phyloP scores from a whole-genome alignment of 352 stramenopile genomes.

The Pythium dissimile region DNA sequence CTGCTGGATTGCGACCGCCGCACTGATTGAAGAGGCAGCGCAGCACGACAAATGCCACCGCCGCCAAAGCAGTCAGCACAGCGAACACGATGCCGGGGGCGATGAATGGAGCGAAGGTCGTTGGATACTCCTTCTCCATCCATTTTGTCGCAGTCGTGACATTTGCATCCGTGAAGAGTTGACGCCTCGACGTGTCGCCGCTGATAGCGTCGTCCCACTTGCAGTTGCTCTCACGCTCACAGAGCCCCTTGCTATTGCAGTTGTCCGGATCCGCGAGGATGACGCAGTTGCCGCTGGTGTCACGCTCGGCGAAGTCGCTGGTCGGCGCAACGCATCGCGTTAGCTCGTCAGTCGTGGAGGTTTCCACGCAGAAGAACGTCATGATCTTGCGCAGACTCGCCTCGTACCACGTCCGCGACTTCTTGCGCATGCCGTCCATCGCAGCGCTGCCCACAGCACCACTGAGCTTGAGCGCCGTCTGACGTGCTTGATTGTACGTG shows the following conservation, averaged over 20 bases:
- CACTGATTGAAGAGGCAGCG: slow-evolving; percentile 83
- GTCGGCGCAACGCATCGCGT: slow-evolving; percentile 53
- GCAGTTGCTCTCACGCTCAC: slow-evolving; percentile 75
- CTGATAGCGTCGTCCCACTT: slow-evolving; percentile 69
- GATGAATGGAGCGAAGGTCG: slow-evolving; percentile 61
- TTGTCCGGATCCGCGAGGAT: slow-evolving; percentile 39
- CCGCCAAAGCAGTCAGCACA: slow-evolving; percentile 54
- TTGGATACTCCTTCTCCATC: slow-evolving; percentile 66
- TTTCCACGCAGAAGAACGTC: slow-evolving; percentile 71
- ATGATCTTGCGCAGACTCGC: slow-evolving; percentile 57
- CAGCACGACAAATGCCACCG: slow-evolving; percentile 58
- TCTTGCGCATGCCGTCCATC: slow-evolving; percentile 72
- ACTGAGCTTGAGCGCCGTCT: slow-evolving; percentile 67
- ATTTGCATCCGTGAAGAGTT: slow-evolving; percentile 56
- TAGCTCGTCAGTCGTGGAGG: slow-evolving; percentile 35
- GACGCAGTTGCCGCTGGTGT: slow-evolving; percentile 54
- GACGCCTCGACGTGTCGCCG: slow-evolving; percentile 32
- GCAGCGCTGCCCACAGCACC: slow-evolving; percentile 50
- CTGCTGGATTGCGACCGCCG: slow-evolving; percentile 61
- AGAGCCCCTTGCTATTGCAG: slow-evolving; percentile 58
- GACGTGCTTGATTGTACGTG: slow-evolving; percentile 65
- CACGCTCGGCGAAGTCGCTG: slow-evolving; percentile 43
- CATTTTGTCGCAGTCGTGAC: slow-evolving; percentile 55
- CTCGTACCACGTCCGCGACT: slow-evolving; percentile 65
- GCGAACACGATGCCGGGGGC: slow-evolving; percentile 70